phyloP scores from a whole-genome alignment of 2,329 filamentous ascomycete genomes.

The Whalleya microplaca region DNA sequence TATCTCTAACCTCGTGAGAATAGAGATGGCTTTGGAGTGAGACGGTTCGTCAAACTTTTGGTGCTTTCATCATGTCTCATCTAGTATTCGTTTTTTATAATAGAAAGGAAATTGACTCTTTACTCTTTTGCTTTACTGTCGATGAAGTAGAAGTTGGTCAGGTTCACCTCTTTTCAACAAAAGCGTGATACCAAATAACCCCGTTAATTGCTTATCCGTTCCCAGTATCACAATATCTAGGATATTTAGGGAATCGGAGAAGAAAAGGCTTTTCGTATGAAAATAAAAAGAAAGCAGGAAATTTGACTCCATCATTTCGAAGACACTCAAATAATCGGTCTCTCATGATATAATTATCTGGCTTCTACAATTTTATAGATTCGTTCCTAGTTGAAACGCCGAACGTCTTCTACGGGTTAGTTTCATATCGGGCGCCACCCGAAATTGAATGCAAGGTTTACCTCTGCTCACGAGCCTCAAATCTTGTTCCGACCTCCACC shows the following conservation, averaged over 20 bases:
- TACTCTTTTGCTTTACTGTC: background rate
- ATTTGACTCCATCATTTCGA: too few relatives aligned
- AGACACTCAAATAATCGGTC: too few relatives aligned
- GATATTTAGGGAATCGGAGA: background rate
- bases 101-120: background rate
- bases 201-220: background rate
- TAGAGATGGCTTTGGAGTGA: too few relatives aligned
- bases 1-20: background rate
- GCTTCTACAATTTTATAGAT: background rate
- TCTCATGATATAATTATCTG: background rate
- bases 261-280: too few relatives aligned
- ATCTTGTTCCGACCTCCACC: constrained; percentile 11
- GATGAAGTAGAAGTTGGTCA: background rate
- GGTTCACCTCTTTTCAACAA: background rate
- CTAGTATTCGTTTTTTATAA: too few relatives aligned
- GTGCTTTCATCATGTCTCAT: background rate
- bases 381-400: too few relatives aligned
- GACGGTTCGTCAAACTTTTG: too few relatives aligned
- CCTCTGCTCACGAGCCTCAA: constrained; percentile 10
- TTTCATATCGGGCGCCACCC: background rate
- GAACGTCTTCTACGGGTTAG: background rate
- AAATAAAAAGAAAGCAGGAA: too few relatives aligned
- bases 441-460: background rate
- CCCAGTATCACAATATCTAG: background rate
- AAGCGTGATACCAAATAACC: background rate